Evolutionary conservation across 257 asterid genomes (phyloP), one percentile per base, ranked within the genome.

Genomic region (Solanum dulcamara): DNA sequence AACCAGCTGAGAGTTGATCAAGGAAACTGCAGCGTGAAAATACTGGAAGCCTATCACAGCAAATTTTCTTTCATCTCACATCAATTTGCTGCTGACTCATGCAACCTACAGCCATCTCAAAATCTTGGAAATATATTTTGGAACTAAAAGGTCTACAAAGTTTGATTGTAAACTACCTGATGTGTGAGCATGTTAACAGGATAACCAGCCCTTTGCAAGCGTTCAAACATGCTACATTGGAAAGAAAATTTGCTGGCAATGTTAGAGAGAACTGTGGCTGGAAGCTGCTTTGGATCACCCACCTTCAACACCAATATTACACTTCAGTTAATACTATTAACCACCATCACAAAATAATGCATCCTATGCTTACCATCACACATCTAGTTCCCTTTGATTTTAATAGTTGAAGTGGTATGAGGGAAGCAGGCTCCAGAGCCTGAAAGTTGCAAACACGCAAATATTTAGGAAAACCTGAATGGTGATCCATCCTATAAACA

Each of bases 271-370:
- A 97, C 99, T 68, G 99, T 97, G 50, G 98, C 99, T 75, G 98
- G 98, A 90, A 97, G 99, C 94, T 97, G 99, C 92, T 97, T 97
- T 70, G 99, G 99, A 87, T 97, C 99, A 84, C 99, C 99, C 84
- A 97, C 98, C 99, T 97, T 85, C 90, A 86, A 86, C 26, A 85
- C 77, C 38, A 87, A 72, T 46, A 60, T 80, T 44, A 48, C 55
- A 55, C 40, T 57, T 87, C 80, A 93, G 81, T 87, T 22, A 64
- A 62, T 37, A 88, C 70, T 83, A 74, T 28, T 68, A 74, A 44
- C 59, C 71, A 82, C 80, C 79, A 62, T 28, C 46, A 70, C 88
- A 87, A 77, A 83, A 30, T 84, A 68, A 81, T 62, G 18, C 48
- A 84, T 83, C 86, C 84, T 85, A 80, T 77, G 72, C 89, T 89